phyloP scores from a whole-genome alignment of 2,329 filamentous ascomycete genomes.

The Aspergillus pseudoterreus region DNA sequence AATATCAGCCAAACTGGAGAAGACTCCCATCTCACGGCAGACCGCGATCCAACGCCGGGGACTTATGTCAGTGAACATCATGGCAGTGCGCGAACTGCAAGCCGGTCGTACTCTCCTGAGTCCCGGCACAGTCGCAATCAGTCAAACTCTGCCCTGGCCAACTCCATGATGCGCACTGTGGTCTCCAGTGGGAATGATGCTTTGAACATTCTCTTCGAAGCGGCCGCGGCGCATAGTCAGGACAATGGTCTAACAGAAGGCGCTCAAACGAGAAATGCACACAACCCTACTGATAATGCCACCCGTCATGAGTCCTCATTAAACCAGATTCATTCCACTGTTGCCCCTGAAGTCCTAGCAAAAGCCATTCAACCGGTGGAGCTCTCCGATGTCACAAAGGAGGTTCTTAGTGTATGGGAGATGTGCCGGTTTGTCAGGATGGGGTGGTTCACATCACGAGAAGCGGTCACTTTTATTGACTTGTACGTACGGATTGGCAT shows the following conservation, averaged over 20 bases:
- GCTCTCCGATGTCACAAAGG: conserved; percentile 26
- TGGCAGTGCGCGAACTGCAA: conserved; percentile 1
- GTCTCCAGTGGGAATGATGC: conserved; percentile 54
- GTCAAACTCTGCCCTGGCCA: conserved; percentile 29
- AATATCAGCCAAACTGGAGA: conserved; percentile 1
- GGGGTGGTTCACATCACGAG: conserved; percentile 54
- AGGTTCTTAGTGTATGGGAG: conserved; percentile 46
- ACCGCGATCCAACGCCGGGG: conserved; percentile 2
- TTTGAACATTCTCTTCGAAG: conserved; percentile 51
- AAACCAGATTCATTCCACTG: conserved; percentile 16
- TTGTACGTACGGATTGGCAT: conserved; percentile 29
- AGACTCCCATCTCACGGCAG: conserved; percentile 1
- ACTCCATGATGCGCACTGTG: conserved; percentile 42
- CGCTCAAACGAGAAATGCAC: conserved; percentile 17
- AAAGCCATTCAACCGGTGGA: conserved; percentile 24
- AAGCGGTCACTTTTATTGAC: conserved; percentile 53
- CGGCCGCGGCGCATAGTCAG: conserved; percentile 40
- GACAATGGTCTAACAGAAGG: conserved; percentile 33
- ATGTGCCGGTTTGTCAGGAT: conserved; percentile 52
- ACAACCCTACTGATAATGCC: conserved; percentile 12
- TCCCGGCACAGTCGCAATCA: conserved; percentile 16
- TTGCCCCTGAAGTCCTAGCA: conserved; percentile 16
- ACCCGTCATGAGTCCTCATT: conserved; percentile 11
- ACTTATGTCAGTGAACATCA: conserved; percentile 1
- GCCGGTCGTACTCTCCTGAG: conserved; percentile 5